Percentiles rank a stretch among this genome's conserved stretches.
phyloP scores from a whole-genome alignment of 129 eudicot genomes.

The Rutidosis leptorrhynchoides region DNA sequence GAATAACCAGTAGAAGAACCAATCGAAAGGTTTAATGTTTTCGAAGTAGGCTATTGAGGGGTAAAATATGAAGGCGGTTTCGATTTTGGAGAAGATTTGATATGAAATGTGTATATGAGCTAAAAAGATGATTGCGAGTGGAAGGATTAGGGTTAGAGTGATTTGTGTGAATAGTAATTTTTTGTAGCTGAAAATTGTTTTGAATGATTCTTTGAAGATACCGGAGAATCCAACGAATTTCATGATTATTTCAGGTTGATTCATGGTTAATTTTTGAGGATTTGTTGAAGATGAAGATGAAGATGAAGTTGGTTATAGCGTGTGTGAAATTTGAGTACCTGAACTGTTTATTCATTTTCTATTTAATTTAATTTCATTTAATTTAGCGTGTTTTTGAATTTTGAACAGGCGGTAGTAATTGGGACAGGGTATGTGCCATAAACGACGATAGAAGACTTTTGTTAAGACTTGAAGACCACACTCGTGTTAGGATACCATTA shows the following conservation, averaged over 20 bases:
- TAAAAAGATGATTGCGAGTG: conserved; percentile 33
- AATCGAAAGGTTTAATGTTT: conserved; percentile 14
- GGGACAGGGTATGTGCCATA: too few relatives aligned
- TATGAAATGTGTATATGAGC: conserved; percentile 21
- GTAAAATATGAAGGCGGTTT: neutral
- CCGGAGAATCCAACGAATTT: conserved; percentile 31
- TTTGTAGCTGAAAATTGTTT: conserved; percentile 17
- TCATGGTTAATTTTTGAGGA: conserved; percentile 15
- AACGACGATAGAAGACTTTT: too few relatives aligned
- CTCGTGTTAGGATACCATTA: too few relatives aligned
- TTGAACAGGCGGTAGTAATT: too few relatives aligned
- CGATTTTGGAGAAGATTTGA: neutral
- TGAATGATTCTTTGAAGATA: conserved; percentile 32
- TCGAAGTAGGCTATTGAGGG: neutral
- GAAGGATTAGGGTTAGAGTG: conserved; percentile 27
- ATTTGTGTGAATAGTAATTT: conserved; percentile 35
- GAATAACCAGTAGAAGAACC: conserved; percentile 35
- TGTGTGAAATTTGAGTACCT: neutral
- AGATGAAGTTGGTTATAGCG: neutral
- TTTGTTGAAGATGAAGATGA: neutral
- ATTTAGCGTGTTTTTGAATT: too few relatives aligned
- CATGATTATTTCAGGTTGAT: conserved; percentile 31
- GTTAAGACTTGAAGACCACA: too few relatives aligned
- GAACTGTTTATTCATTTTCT: too few relatives aligned
- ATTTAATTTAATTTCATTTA: too few relatives aligned